Evolutionary conservation across 2,329 filamentous ascomycete genomes (phyloP).

Genomic region (Dichotomopilus funicola): DNA sequence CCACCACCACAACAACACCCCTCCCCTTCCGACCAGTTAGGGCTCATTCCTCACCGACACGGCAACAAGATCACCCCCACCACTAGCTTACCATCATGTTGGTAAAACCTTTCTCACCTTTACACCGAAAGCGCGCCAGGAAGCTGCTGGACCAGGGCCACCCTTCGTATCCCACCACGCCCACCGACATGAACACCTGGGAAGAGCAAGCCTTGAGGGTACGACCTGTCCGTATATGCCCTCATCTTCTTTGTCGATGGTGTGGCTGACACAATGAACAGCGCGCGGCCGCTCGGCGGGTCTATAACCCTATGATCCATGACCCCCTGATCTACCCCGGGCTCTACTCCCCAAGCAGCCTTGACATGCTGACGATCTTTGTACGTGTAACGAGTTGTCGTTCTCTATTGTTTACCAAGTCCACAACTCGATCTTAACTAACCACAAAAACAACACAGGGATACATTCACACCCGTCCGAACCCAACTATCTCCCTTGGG

Average conservation of each 20-base stretch:
- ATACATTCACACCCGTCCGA: not conserved
- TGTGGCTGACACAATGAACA: not conserved
- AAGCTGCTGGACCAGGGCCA: not conserved
- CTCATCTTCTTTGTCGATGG: not conserved
- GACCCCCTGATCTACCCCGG: slow-evolving; percentile 50
- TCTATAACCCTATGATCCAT: slow-evolving; percentile 8
- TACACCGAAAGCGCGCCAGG: not conserved
- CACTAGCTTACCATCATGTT: not conserved
- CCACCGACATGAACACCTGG: slow-evolving; percentile 9
- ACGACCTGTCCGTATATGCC: not conserved
- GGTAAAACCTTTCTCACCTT: not conserved
- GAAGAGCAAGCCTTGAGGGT: slow-evolving; percentile 12
- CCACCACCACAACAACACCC: too few relatives aligned
- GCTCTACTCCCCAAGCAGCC: slow-evolving; percentile 48
- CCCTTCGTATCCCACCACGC: slow-evolving; percentile 1
- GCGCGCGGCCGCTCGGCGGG: not conserved
- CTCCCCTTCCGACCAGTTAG: too few relatives aligned
- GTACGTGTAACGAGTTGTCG: slow-evolving; percentile 32
- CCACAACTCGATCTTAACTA: not conserved
- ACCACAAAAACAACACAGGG: not conserved
- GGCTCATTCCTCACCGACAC: too few relatives aligned
- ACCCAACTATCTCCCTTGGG: slow-evolving; percentile 61
- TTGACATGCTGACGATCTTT: slow-evolving; percentile 50
- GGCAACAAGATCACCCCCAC: not conserved
- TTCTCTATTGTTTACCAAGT: not conserved